Evolutionary conservation across 139 green algal species (phyloP).

Genomic region (Astrephomene gubernaculifera): DNA sequence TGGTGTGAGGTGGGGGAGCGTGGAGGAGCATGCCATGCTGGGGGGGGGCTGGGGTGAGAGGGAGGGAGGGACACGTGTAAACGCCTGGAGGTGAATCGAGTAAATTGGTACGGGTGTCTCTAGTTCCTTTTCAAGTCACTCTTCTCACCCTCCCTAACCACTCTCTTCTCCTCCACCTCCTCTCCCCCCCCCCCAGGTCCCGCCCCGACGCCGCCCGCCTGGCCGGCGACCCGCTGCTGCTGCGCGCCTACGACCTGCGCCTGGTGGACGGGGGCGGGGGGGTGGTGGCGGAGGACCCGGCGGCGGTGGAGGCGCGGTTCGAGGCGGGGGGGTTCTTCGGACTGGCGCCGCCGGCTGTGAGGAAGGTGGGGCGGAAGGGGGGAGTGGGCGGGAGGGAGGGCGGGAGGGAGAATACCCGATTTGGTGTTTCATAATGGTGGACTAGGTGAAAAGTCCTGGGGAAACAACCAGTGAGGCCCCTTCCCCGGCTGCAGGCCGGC

Average conservation of each 20-base stretch:
- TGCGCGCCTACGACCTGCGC: slow-evolving; percentile 45
- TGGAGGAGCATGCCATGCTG: background rate
- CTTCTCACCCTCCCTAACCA: too few species aligned
- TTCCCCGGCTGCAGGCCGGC: slow-evolving; percentile 16
- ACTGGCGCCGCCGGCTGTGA: background rate
- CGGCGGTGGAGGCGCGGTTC: slow-evolving; percentile 3
- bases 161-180: background rate
- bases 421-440: too few species aligned
- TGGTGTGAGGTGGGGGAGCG: too few species aligned
- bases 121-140: too few species aligned
- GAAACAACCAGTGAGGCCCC: too few species aligned
- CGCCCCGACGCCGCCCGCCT: slow-evolving; percentile 49
- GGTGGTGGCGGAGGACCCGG: background rate
- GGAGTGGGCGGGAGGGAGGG: background rate
- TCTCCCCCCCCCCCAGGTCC: background rate
- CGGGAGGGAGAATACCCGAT: too few species aligned
- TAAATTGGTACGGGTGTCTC: too few species aligned
- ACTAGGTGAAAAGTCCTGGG: too few species aligned
- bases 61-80: too few species aligned
- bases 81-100: too few species aligned
- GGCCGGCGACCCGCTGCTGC: slow-evolving; percentile 34
- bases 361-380: slow-evolving; percentile 27
- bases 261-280: slow-evolving; percentile 12
- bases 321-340: slow-evolving; percentile 44
- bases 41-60: too few species aligned